Percentiles rank a stretch among this genome's conserved stretches.
Evolutionary conservation across 768 basidiomycete species (phyloP).

Genomic region (Xerocomus brunneocitrinus): DNA sequence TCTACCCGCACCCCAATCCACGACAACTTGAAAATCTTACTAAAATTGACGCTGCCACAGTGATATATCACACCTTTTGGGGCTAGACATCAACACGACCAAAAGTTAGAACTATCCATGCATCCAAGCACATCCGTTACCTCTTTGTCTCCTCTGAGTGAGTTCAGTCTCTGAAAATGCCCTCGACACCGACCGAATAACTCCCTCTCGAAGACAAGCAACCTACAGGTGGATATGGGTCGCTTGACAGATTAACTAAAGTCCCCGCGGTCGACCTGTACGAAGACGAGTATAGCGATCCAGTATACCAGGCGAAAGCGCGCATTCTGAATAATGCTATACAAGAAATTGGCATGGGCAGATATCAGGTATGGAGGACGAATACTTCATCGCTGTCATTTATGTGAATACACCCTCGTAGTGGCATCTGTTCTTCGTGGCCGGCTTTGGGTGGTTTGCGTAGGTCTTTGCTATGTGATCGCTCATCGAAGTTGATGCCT

Average conservation of each 20-base stretch:
- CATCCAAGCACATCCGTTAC: background rate
- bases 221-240: background rate
- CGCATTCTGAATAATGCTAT: constrained; percentile 42
- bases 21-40: too few species aligned
- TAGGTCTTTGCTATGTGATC: constrained; percentile 16
- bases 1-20: background rate
- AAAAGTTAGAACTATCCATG: background rate
- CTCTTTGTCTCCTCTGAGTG: background rate
- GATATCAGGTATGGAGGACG: constrained; percentile 39
- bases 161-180: background rate
- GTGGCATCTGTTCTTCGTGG: constrained; percentile 37
- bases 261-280: constrained; percentile 25
- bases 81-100: too few species aligned
- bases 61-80: too few species aligned
- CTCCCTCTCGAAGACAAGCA: background rate
- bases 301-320: constrained; percentile 47
- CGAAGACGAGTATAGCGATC: constrained; percentile 37
- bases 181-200: background rate
- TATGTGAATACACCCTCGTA: constrained; percentile 4
- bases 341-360: constrained; percentile 54
- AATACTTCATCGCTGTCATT: background rate
- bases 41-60: too few species aligned
- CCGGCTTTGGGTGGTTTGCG: constrained; percentile 42
- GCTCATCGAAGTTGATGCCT: background rate
- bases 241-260: background rate